Base-by-base conservation (phyloP, 208 protist genomes). In the Zelonia costaricensis region DNA sequence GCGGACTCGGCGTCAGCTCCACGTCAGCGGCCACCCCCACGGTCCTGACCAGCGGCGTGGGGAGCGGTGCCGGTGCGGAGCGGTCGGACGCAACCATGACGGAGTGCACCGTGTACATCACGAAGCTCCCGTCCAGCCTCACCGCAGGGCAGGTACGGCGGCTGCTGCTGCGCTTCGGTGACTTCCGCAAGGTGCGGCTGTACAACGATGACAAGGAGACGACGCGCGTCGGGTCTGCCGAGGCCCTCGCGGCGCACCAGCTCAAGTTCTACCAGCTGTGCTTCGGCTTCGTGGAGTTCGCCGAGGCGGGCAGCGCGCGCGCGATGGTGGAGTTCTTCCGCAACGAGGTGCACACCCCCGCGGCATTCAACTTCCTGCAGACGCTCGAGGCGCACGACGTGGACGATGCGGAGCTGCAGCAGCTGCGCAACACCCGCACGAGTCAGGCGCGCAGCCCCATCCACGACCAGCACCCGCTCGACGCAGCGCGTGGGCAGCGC, bases 321-420 rank as follows among this genome's bases (percentile, higher is more conserved):
- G 79, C 84, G 52, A 91, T 93, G 76, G 69, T 93, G 28, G 87
- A 93, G 56, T 91, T 86, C 68, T 93, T 93, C 69, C 83, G 87
- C 43, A 93, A 91, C 61, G 70, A 76, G 25, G 67, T 69, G 43
- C 76, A 80, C 57, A 80, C 38, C 0, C 35, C 56, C 3, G 56
- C 64, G 22, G 71, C 87, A 3, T 86, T 93, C 54, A 66, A 62
- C 66, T 89, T 88, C 58, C 69, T 93, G 15, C 75, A 63, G 16
- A 39, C 7, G 4, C 1, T 38, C 0, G 64, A 48, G 4, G 58
- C 43, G 35, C 31, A 25, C 46, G 44, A 48, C 25, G 76, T 64
- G 22, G 55, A 66, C 16, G 62, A 76, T 28, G 47, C 59, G 12
- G 69, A 89, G 45, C 74, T 88, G 33, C 36, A 74, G 12, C 36